phyloP scores from a whole-genome alignment of 108 stramenopile species.

The Poteriospumella lacustris region DNA sequence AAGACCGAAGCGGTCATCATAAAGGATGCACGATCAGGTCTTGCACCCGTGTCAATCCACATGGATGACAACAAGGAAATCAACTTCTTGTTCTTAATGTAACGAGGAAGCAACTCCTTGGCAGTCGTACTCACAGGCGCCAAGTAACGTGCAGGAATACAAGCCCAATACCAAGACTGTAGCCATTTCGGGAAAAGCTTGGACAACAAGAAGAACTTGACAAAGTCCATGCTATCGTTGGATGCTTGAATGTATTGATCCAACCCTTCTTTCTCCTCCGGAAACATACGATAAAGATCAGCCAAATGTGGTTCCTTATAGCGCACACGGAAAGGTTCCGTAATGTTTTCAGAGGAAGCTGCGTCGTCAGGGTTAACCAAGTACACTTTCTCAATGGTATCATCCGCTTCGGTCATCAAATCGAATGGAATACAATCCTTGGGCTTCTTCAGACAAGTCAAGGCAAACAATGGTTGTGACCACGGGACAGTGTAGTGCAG shows the following conservation, averaged over 20 bases:
- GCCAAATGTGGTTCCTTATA: constrained; percentile 32
- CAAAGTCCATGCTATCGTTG: constrained; percentile 4
- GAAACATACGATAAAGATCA: constrained; percentile 29
- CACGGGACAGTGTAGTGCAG: constrained; percentile 55
- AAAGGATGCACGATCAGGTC: constrained; percentile 33
- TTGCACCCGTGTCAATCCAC: constrained; percentile 37
- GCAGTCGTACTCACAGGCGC: constrained; percentile 9
- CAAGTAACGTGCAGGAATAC: constrained; percentile 13
- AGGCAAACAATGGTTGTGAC: constrained; percentile 32
- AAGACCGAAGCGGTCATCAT: constrained; percentile 38
- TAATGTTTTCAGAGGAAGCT: constrained; percentile 27
- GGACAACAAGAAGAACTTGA: constrained; percentile 24
- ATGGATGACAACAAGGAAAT: constrained; percentile 17
- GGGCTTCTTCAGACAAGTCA: constrained; percentile 19
- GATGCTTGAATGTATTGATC: constrained; percentile 27
- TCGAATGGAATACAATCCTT: constrained; percentile 46
- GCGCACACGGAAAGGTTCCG: neutral
- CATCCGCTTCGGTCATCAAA: constrained; percentile 44
- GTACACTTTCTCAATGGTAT: constrained; percentile 46
- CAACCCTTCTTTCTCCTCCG: constrained; percentile 34
- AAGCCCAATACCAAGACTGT: neutral
- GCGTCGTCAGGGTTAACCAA: constrained; percentile 43
- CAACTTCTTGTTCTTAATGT: constrained; percentile 32
- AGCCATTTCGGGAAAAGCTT: constrained; percentile 31
- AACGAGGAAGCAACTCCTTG: constrained; percentile 22